phyloP scores from a whole-genome alignment of 2,329 filamentous ascomycete genomes.

The Teratosphaeria epicoccoides region DNA sequence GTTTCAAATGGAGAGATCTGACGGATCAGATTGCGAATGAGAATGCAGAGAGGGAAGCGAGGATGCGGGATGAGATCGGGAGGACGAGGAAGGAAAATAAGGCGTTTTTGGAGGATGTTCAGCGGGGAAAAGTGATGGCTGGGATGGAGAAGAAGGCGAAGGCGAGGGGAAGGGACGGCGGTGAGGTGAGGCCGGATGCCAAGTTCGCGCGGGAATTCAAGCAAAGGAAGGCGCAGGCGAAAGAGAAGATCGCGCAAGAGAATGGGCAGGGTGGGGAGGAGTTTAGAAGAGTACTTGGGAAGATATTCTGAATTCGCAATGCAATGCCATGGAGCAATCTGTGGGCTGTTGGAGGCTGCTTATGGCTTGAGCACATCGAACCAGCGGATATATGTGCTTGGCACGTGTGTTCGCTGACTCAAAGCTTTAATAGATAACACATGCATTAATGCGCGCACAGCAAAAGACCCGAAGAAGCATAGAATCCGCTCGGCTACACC shows the following conservation, averaged over 20 bases:
- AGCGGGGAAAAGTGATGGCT: conserved; percentile 68
- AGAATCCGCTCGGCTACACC: too few relatives aligned
- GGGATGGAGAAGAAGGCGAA: conserved; percentile 51
- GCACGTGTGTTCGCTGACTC: too few relatives aligned
- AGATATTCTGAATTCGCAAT: conserved; percentile 10
- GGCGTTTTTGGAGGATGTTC: conserved; percentile 67
- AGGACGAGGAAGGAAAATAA: conserved; percentile 70
- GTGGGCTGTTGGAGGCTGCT: too few relatives aligned
- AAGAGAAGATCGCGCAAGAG: conserved; percentile 5
- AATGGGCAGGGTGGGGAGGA: conserved; percentile 4
- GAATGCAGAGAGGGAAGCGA: conserved; percentile 65
- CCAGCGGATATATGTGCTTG: too few relatives aligned
- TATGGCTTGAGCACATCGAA: too few relatives aligned
- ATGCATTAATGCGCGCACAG: background rate
- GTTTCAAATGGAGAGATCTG: conserved; percentile 66
- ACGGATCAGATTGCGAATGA: conserved; percentile 72
- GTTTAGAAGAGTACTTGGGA: conserved; percentile 8
- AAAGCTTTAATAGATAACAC: too few relatives aligned
- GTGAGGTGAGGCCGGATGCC: conserved; percentile 14
- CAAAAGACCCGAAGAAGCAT: too few relatives aligned
- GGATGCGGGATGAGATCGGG: conserved; percentile 67
- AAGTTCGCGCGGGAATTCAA: conserved; percentile 45
- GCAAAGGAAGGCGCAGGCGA: conserved; percentile 38
- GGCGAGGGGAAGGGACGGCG: conserved; percentile 13
- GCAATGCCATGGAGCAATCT: background rate